Percentiles rank a stretch among this genome's conserved stretches.
These are phyloP conservation scores for Russula emetica DNA, from an alignment of 768 basidiomycete genomes.

Conservation along the genomic window DNA sequence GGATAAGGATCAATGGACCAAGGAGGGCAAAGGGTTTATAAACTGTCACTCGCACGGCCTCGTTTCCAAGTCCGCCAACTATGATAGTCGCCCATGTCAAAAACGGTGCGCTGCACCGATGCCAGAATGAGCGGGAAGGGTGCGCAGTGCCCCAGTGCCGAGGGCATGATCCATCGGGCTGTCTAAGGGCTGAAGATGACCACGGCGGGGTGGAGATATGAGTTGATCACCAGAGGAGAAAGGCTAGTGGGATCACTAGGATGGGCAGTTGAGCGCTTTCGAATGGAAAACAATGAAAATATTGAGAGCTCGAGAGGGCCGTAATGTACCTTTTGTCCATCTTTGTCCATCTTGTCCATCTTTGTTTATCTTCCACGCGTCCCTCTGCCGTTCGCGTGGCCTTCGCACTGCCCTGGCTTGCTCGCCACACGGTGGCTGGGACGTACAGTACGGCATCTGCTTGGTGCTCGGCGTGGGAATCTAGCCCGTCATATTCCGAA, in stretches of 20 bases:
- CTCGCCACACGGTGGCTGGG: no score
- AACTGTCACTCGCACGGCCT: conserved; percentile 6
- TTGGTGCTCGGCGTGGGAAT: no score
- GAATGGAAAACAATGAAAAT: not conserved
- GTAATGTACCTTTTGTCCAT: no score
- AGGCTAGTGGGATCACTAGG: not conserved
- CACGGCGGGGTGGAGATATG: not conserved
- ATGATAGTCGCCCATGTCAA: conserved; percentile 5
- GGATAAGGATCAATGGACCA: conserved; percentile 10
- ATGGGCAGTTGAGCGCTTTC: not conserved
- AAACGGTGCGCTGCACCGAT: not conserved
- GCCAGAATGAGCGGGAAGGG: not conserved
- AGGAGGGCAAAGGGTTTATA: conserved; percentile 3
- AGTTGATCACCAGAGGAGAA: not conserved
- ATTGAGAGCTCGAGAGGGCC: not conserved
- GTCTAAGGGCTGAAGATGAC: not conserved
- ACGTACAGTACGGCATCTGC: no score
- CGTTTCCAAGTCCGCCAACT: conserved; percentile 22
- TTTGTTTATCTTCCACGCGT: not conserved
- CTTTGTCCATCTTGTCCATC: no score
- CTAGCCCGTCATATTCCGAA: no score
- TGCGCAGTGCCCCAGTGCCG: not conserved
- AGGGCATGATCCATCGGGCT: not conserved
- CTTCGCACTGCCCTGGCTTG: not conserved
- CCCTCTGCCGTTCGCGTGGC: not conserved